Conservation (phyloP, 202 grass and related monocot genomes). For the Panicum hallii region DNA sequence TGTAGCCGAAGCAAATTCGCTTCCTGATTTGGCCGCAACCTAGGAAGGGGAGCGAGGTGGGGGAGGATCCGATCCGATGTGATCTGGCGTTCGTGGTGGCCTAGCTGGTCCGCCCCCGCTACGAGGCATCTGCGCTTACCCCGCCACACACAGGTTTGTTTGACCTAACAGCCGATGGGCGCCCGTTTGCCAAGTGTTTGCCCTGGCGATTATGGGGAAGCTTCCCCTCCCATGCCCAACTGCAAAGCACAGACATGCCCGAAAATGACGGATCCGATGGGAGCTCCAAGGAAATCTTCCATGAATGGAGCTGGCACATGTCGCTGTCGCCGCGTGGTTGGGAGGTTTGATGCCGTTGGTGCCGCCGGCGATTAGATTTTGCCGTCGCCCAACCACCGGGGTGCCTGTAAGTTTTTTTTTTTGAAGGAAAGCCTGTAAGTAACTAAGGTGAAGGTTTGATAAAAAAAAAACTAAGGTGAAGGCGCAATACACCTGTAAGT, state of each 20-base stretch:
- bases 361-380: not conserved
- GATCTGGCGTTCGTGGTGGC: not conserved
- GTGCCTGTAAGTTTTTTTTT: no score
- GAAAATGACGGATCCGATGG: slow-evolving; percentile 13
- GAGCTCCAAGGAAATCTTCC: not conserved
- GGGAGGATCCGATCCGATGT: not conserved
- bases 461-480: no score
- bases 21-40: slow-evolving; percentile 33
- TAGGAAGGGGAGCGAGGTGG: no score
- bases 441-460: no score
- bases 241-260: not conserved
- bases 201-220: slow-evolving; percentile 14
- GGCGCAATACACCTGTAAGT: no score
- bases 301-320: not conserved
- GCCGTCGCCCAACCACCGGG: not conserved
- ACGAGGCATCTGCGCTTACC: slow-evolving; percentile 1
- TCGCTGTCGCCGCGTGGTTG: not conserved
- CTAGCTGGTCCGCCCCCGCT: not conserved
- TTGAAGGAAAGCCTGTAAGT: no score
- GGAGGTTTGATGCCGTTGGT: no score
- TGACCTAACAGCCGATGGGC: not conserved
- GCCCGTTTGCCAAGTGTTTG: not conserved
- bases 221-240: not conserved
- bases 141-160: not conserved
- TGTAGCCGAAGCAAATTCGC: slow-evolving; percentile 44